Evolutionary conservation across 768 basidiomycete species (phyloP).

Genomic region (Nidula microcarpa): DNA sequence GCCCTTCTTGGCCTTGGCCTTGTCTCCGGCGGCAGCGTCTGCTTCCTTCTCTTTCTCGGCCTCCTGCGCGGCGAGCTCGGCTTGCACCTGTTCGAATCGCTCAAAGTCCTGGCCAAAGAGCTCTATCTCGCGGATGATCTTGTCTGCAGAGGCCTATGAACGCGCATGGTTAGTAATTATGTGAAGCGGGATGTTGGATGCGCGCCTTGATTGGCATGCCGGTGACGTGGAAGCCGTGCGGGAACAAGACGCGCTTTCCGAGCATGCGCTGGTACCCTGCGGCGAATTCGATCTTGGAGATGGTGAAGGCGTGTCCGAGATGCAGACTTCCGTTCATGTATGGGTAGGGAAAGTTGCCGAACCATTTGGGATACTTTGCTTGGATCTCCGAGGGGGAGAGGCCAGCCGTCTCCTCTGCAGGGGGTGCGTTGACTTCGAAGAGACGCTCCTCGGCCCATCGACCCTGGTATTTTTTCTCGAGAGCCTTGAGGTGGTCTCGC

Average conservation of each 20-base stretch:
- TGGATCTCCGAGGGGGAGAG: slow-evolving; percentile 64
- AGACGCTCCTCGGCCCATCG: slow-evolving; percentile 73
- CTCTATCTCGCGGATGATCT: slow-evolving; percentile 95
- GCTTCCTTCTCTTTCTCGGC: slow-evolving; percentile 40
- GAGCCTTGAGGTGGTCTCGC: slow-evolving; percentile 77
- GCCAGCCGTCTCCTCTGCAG: slow-evolving; percentile 58
- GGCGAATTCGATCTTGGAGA: slow-evolving; percentile 96
- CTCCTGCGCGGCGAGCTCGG: slow-evolving; percentile 39
- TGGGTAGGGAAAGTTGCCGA: slow-evolving; percentile 93
- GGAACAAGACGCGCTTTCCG: slow-evolving; percentile 92
- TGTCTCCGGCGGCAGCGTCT: slow-evolving; percentile 40
- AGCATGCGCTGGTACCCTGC: slow-evolving; percentile 94
- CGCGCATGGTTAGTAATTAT: neutral
- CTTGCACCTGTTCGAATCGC: slow-evolving; percentile 48
- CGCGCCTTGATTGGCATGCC: slow-evolving; percentile 99
- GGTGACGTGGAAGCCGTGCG: slow-evolving; percentile 97
- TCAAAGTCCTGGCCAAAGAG: slow-evolving; percentile 92
- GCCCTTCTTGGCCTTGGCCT: slow-evolving; percentile 90
- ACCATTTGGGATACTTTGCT: slow-evolving; percentile 90
- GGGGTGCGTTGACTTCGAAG: slow-evolving; percentile 86
- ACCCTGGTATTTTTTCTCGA: slow-evolving; percentile 84
- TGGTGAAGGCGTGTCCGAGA: slow-evolving; percentile 96
- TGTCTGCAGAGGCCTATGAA: slow-evolving; percentile 88
- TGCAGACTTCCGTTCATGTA: slow-evolving; percentile 99
- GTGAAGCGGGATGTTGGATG: neutral